Evolutionary conservation across 768 basidiomycete genomes (phyloP), one percentile per base, ranked within the genome.

Genomic region (Hygrocybe punicea): DNA sequence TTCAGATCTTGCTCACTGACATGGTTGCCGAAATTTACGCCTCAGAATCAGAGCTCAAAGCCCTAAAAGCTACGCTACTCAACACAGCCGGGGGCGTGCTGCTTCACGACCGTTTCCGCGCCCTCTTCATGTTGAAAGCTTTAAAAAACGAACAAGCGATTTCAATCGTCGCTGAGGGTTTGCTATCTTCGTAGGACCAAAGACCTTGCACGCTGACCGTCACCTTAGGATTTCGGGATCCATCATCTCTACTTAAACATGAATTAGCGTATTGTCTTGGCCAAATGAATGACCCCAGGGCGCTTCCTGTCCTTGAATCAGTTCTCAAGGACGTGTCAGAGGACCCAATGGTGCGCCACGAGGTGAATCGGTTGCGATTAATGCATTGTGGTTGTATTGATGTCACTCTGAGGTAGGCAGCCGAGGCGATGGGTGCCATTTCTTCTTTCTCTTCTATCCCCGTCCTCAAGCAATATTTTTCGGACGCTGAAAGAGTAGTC

Each of bases 371-470:
- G 17, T 52, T 37, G 33, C 44, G n/a, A 29, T 34, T 29, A 35
- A n/a, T 47, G 11, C 51, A 33, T 13, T 24, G 23, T 19, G 17
- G 16, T 19, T 33, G 36, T 23, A 13, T 16, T 23, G 23, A 25
- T 39, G 9, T 51, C 16, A 50, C 29, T 34, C 24, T 49, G 55
- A 42, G 61, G 47, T 60, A 95, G 90, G 94, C 96, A 50, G 97
- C 97, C n/a, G 97, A 99, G 74, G 97, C 97, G 8, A 88, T 99
- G 78, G 97, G 95, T 39, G 97, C 97, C 1, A 92, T 98, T 36
- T 93, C 91, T 7, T 77, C 84, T 19, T 65, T 77, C 2, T 62
- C 72, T 0, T 90, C 92, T 14, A 65, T 95, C 10, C 80, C 85
- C 3, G 69, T 93, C 55, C 79, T 99, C 36, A 73, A 76, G 55